These are phyloP conservation scores for Alternaria alternata DNA, from an alignment of 2,329 filamentous ascomycete species.

Conservation along the genomic window DNA sequence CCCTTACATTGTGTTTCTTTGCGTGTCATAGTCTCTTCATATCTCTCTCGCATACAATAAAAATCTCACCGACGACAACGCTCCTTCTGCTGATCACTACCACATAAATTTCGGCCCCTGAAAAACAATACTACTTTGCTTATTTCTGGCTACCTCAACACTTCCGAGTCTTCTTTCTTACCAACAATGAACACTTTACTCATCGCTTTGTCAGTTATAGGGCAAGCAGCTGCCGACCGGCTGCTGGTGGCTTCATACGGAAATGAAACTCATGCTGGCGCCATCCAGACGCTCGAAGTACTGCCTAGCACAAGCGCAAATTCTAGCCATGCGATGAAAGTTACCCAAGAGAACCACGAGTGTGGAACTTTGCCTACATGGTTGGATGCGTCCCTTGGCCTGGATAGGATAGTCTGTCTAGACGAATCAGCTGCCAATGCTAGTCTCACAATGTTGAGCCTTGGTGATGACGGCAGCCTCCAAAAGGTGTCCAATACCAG, in stretches of 20 bases:
- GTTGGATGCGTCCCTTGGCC: slow-evolving; percentile 64
- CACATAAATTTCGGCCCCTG: background rate
- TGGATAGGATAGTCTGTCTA: slow-evolving; percentile 65
- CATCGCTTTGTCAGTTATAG: slow-evolving; percentile 24
- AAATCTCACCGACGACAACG: background rate
- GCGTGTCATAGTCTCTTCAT: background rate
- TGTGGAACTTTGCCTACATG: slow-evolving; percentile 67
- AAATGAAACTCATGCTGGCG: slow-evolving; percentile 37
- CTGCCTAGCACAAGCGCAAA: background rate
- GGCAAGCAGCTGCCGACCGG: slow-evolving; percentile 19
- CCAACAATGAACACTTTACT: slow-evolving; percentile 17
- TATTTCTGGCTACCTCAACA: background rate
- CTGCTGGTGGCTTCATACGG: slow-evolving; percentile 57
- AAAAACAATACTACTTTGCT: background rate
- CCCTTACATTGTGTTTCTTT: background rate
- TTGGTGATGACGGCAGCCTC: slow-evolving; percentile 48
- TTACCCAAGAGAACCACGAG: slow-evolving; percentile 54
- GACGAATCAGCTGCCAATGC: slow-evolving; percentile 67
- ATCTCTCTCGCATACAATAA: background rate
- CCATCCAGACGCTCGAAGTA: slow-evolving; percentile 51
- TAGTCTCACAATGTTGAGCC: slow-evolving; percentile 19
- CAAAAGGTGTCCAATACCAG: slow-evolving; percentile 44
- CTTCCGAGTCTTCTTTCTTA: background rate
- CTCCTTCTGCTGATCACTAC: background rate
- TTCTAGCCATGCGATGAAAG: slow-evolving; percentile 48